Conservation (phyloP, 2,329 filamentous ascomycete genomes). For the Pseudocercospora musae region DNA sequence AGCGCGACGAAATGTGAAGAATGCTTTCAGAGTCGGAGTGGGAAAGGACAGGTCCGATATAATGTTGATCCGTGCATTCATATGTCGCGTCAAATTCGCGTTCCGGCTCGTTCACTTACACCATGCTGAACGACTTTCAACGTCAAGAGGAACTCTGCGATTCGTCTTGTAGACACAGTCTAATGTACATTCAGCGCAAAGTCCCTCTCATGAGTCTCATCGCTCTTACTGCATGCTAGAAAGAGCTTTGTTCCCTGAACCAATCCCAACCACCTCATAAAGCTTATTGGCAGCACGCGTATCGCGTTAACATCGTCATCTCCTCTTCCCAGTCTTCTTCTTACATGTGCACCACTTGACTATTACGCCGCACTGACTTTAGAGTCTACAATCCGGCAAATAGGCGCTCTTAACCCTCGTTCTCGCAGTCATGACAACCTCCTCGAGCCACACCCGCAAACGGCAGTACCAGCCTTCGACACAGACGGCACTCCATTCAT, state of each 20-base stretch:
- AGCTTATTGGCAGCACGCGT: background rate
- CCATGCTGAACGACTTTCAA: background rate
- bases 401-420: background rate
- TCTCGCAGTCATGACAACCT: conserved; percentile 4
- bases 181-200: too few relatives aligned
- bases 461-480: conserved; percentile 43
- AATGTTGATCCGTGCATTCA: background rate
- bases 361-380: background rate
- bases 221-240: background rate
- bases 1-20: too few relatives aligned
- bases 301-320: background rate
- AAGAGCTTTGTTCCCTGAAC: background rate
- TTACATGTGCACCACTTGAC: background rate
- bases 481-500: conserved; percentile 40
- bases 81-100: background rate
- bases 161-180: too few relatives aligned
- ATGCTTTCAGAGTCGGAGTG: too few relatives aligned
- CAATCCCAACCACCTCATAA: background rate
- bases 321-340: background rate
- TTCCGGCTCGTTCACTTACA: background rate
- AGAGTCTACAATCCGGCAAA: too few relatives aligned
- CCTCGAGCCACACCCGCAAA: conserved; percentile 37
- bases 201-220: background rate
- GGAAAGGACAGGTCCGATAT: background rate
- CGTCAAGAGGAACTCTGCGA: background rate